phyloP scores from a whole-genome alignment of 2,329 filamentous ascomycete species.

The Diaporthe sp. region DNA sequence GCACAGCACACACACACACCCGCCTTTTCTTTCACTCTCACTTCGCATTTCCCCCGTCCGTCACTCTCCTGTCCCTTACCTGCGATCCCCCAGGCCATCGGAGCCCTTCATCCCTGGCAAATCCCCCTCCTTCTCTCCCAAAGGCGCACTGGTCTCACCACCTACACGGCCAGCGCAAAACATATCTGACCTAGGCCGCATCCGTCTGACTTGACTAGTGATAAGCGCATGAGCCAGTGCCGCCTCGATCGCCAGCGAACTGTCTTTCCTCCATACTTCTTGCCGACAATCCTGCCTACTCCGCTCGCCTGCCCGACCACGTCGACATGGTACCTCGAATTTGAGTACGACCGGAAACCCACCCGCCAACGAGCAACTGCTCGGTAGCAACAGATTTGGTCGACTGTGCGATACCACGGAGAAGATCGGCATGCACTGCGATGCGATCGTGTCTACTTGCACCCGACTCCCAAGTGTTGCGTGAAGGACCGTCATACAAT shows the following conservation, averaged over 20 bases:
- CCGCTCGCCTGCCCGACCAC: neutral
- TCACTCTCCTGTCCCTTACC: conserved; percentile 8
- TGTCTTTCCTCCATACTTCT: conserved; percentile 5
- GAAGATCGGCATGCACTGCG: conserved; percentile 40
- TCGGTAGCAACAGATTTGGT: neutral
- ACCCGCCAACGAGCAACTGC: conserved; percentile 2
- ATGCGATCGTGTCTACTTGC: conserved; percentile 41
- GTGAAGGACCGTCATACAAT: conserved; percentile 39
- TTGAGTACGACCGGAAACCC: neutral
- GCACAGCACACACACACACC: conserved; percentile 4
- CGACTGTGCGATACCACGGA: neutral
- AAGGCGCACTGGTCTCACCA: neutral
- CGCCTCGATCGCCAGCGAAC: conserved; percentile 16
- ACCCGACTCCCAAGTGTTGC: conserved; percentile 39
- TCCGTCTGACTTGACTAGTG: conserved; percentile 36
- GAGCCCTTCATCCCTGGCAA: conserved; percentile 5
- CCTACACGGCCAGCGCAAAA: conserved; percentile 22
- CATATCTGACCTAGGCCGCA: conserved; percentile 33
- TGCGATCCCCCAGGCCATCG: neutral
- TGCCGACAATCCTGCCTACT: conserved; percentile 10
- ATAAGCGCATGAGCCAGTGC: conserved; percentile 30
- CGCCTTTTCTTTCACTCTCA: conserved; percentile 4
- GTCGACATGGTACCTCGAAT: conserved; percentile 6
- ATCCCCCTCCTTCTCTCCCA: neutral
- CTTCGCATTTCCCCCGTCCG: neutral